A percentile compares a stretch with the other conserved stretches of the same genome.
These are phyloP conservation scores for Nissolia schottii DNA, from an alignment of 306 rosid species.

Conservation along the genomic window DNA sequence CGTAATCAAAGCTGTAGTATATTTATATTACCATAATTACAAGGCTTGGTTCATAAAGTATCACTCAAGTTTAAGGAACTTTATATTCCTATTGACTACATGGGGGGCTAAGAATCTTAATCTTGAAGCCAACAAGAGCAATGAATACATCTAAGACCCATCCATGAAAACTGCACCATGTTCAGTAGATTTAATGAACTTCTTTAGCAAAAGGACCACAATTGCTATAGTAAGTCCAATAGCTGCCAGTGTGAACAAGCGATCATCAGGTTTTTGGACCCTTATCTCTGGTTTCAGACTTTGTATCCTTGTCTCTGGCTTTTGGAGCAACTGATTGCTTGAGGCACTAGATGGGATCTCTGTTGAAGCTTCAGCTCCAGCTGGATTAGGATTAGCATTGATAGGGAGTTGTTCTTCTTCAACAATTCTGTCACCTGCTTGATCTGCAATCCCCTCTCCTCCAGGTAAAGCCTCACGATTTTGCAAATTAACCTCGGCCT, in stretches of 20 bases:
- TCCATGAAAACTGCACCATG: conserved; percentile 74
- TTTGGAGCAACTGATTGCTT: conserved; percentile 35
- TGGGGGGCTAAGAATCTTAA: conserved; percentile 6
- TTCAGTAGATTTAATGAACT: conserved; percentile 70
- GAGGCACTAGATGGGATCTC: conserved; percentile 40
- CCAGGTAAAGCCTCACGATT: conserved; percentile 35
- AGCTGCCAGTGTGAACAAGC: conserved; percentile 88
- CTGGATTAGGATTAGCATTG: conserved; percentile 33
- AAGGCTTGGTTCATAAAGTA: background rate
- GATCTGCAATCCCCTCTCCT: conserved; percentile 37
- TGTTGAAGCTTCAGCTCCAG: conserved; percentile 29
- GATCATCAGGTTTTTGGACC: conserved; percentile 65
- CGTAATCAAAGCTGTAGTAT: background rate
- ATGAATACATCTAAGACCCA: conserved; percentile 50
- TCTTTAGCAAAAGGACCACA: conserved; percentile 73
- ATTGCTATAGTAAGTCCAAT: conserved; percentile 90
- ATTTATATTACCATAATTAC: conserved; percentile 18
- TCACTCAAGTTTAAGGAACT: background rate
- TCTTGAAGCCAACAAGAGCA: conserved; percentile 7
- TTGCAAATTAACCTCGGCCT: conserved; percentile 32
- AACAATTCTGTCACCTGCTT: conserved; percentile 44
- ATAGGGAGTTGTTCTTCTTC: conserved; percentile 49
- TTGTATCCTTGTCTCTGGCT: conserved; percentile 41
- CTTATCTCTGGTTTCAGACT: conserved; percentile 45
- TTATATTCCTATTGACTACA: conserved; percentile 5